Base-by-base conservation (phyloP, 106 monocot species). In the Triglochin maritima region DNA sequence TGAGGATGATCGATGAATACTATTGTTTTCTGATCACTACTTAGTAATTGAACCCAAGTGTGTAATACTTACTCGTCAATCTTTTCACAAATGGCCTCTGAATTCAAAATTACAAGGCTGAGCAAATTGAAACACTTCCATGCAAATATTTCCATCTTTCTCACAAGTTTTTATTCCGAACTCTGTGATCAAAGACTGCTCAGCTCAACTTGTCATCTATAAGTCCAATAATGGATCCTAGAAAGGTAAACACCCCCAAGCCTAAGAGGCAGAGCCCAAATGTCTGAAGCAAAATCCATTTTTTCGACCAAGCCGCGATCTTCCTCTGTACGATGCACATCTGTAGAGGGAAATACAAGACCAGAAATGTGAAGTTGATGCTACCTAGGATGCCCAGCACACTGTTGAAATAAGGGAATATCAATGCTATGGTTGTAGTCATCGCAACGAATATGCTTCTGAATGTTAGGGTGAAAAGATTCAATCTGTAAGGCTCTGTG, bases 321-420 rank as follows among this genome's bases (percentile, higher is more conserved):
- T 57, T 57, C 44, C 57, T 69, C 56, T 46, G 44, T 6, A 48
- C 68, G 4, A 69, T 2, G 57, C 46, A 57, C 68, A 69, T 69
- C 68, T 69, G 9, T 3, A 69, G 45, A 3, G 68, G 68, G 13
- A 69, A 69, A 56, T 56, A 69, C 45, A 69, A 17, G 41, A 46
- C 50, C 3, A 69, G 13, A 2, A 56, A 56, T 56, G 56, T 56
- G 56, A 69, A 69, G 12, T 46, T 50, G 5, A 69, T 7, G 29
- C 48, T 56, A 6, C 68, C 68, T 12, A 69, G 15, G 42, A 69
- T 4, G 45, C 56, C 68, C 55, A 69, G 10, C 5, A 69, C 56
- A 4, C 57, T 46, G 44, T 69, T 69, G 68, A 69, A 69, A 45
- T 52, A 57, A 29, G 68, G 68, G 50, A 69, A 45, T 44, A 69